A percentile compares a stretch with the other conserved stretches of the same genome.
These are phyloP conservation scores for Agastache rugosa DNA, from an alignment of 257 asterid genomes.

Conservation along the genomic window DNA sequence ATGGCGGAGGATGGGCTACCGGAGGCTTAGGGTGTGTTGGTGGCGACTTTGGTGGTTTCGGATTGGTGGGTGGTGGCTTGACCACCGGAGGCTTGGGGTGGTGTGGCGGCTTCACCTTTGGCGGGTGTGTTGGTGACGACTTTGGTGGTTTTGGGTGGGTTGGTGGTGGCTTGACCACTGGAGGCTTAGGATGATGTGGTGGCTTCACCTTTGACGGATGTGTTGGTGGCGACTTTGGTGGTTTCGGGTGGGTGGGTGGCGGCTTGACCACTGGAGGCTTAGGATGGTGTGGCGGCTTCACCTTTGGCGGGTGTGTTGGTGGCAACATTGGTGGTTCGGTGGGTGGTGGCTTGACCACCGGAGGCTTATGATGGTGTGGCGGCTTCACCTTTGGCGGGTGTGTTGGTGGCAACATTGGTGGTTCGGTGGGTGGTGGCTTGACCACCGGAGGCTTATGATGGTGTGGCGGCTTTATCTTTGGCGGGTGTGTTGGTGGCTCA, in stretches of 20 bases:
- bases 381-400: not conserved
- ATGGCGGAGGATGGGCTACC: slow-evolving; percentile 38
- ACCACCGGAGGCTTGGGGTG: slow-evolving; percentile 46
- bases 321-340: not conserved
- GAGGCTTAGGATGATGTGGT: slow-evolving; percentile 45
- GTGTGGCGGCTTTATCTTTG: slow-evolving; percentile 19
- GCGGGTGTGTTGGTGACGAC: not conserved
- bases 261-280: slow-evolving; percentile 35
- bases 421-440: slow-evolving; percentile 30
- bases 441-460: slow-evolving; percentile 26
- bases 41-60: slow-evolving; percentile 31
- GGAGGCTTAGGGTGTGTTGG: slow-evolving; percentile 38
- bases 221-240: not conserved
- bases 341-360: not conserved
- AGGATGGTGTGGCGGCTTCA: not conserved
- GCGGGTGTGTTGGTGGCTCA: slow-evolving; percentile 38
- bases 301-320: slow-evolving; percentile 40
- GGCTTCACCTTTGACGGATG: not conserved
- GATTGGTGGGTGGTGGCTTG: too few relatives aligned
- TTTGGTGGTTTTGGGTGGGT: too few relatives aligned
- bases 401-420: not conserved
- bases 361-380: slow-evolving; percentile 45
- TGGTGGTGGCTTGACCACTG: not conserved
- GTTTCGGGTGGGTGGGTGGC: not conserved
- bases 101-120: not conserved